phyloP scores from a whole-genome alignment of 148 eudicot species.

The Euryodendron excelsum region DNA sequence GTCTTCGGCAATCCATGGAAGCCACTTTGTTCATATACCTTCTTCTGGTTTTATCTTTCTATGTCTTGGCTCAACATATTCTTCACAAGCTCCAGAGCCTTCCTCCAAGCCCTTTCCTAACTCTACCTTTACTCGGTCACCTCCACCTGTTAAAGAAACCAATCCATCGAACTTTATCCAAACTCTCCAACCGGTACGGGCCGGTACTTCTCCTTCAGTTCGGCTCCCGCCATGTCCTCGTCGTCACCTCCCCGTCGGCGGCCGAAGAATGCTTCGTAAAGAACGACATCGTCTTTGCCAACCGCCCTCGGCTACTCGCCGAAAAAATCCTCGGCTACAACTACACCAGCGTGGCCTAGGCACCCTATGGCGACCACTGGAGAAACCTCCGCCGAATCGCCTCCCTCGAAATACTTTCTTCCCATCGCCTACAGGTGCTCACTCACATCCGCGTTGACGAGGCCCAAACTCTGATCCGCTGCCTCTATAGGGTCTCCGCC shows the following conservation, averaged over 20 bases:
- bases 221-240: conserved; percentile 30
- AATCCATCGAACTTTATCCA: conserved; percentile 21
- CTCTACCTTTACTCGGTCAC: conserved; percentile 40
- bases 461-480: conserved; percentile 8
- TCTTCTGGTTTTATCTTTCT: conserved; percentile 14
- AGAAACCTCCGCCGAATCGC: conserved; percentile 37
- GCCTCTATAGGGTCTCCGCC: not conserved
- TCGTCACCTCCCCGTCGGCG: conserved; percentile 27
- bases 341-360: conserved; percentile 24
- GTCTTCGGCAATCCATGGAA: conserved; percentile 18
- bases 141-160: conserved; percentile 35
- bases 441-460: conserved; percentile 27
- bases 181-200: conserved; percentile 27
- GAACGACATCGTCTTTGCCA: conserved; percentile 40
- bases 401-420: conserved; percentile 29
- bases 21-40: not conserved
- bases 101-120: conserved; percentile 33
- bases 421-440: conserved; percentile 29
- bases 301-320: conserved; percentile 33
- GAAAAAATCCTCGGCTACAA: conserved; percentile 38
- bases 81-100: conserved; percentile 19
- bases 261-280: conserved; percentile 37
- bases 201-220: conserved; percentile 29
- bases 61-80: conserved; percentile 19
- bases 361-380: conserved; percentile 47